Evolutionary conservation across 352 stramenopile species (phyloP).

Genomic region (Phytophthora sp.): DNA sequence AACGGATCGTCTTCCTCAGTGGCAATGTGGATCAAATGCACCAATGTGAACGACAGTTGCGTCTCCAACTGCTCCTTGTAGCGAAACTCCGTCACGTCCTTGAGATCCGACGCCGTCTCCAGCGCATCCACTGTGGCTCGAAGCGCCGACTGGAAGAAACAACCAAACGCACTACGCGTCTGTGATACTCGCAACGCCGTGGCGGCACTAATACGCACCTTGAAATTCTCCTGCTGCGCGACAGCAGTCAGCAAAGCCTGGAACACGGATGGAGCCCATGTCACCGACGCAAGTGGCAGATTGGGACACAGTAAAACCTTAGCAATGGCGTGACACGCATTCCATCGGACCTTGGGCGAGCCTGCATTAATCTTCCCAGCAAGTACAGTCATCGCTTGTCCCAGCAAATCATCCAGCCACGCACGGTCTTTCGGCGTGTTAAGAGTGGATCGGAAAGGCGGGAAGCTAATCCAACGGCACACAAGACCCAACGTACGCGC

Average conservation of each 20-base stretch:
- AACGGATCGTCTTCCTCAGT: constrained; percentile 73
- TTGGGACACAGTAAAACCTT: constrained; percentile 83
- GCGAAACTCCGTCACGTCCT: constrained; percentile 90
- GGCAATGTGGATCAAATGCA: constrained; percentile 82
- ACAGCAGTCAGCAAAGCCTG: constrained; percentile 79
- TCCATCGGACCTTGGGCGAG: constrained; percentile 88
- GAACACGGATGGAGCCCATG: constrained; percentile 81
- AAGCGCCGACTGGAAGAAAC: constrained; percentile 73
- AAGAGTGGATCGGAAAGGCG: constrained; percentile 54
- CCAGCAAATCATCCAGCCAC: constrained; percentile 61
- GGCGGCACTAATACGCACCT: constrained; percentile 85
- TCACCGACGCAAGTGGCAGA: constrained; percentile 75
- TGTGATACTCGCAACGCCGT: constrained; percentile 78
- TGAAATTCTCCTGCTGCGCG: constrained; percentile 90
- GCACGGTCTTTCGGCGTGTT: constrained; percentile 36
- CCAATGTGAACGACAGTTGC: constrained; percentile 86
- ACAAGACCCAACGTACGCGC: constrained; percentile 81
- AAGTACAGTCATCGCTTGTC: constrained; percentile 72
- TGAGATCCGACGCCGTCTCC: constrained; percentile 85
- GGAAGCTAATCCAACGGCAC: constrained; percentile 81
- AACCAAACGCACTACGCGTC: constrained; percentile 70
- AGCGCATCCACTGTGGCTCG: constrained; percentile 73
- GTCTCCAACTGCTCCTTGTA: constrained; percentile 91
- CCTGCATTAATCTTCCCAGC: constrained; percentile 79
- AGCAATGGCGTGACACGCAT: constrained; percentile 88